These are phyloP conservation scores for Lignosus rhinocerotis DNA, from an alignment of 1,284 basidiomycete genomes.

Conservation along the genomic window DNA sequence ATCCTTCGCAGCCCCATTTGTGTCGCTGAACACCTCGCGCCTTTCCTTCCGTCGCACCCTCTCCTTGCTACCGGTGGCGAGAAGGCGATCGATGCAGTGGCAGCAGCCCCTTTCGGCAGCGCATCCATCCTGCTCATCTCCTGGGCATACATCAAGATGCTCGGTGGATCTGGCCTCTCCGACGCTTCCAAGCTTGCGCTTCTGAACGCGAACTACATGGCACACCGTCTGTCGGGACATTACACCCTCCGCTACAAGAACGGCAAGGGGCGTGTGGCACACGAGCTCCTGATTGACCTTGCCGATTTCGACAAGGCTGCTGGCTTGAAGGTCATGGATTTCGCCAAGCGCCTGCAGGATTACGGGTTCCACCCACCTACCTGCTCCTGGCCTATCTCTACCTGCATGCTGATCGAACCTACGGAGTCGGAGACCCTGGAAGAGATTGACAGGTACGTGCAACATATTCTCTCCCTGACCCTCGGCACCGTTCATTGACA, in stretches of 20 bases:
- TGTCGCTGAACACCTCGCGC: conserved; percentile 89
- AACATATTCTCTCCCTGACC: neutral
- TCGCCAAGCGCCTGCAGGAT: conserved; percentile 94
- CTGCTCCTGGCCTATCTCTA: conserved; percentile 92
- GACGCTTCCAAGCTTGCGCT: conserved; percentile 87
- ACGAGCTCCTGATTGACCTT: conserved; percentile 94
- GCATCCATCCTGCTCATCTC: conserved; percentile 96
- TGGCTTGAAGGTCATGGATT: conserved; percentile 91
- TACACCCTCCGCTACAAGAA: conserved; percentile 94
- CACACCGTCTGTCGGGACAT: conserved; percentile 79
- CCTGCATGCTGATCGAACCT: conserved; percentile 94
- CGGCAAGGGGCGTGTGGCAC: conserved; percentile 87
- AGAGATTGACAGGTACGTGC: conserved; percentile 76
- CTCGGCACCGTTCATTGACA: neutral
- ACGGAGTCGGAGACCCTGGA: conserved; percentile 92
- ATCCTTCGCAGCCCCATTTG: conserved; percentile 78
- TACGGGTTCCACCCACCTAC: conserved; percentile 91
- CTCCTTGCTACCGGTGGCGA: conserved; percentile 69
- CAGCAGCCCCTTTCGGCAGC: conserved; percentile 92
- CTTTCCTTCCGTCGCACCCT: conserved; percentile 95
- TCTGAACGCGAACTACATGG: conserved; percentile 97
- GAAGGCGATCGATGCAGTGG: conserved; percentile 83
- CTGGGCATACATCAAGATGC: conserved; percentile 98
- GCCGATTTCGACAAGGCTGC: conserved; percentile 90
- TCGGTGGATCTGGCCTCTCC: conserved; percentile 87